Evolutionary conservation across 2,329 filamentous ascomycete species (phyloP), one percentile per base, ranked within the genome.

Genomic region (Clonostachys byssicola): DNA sequence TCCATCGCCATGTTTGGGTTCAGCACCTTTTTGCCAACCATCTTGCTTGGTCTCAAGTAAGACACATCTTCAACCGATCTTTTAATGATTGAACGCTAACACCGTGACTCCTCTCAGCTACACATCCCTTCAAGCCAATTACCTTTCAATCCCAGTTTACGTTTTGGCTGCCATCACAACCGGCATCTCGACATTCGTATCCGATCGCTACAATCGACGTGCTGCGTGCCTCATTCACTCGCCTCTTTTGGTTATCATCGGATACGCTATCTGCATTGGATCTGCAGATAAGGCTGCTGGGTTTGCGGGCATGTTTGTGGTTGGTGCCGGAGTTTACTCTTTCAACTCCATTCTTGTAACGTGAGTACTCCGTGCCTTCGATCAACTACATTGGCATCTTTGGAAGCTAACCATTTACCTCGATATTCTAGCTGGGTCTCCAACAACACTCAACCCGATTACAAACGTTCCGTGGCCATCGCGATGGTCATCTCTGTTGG

Each of bases 141-240:
- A 65, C 45, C 49, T 66, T 42, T 66, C 63, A 34, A 65, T 67
- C 34, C 65, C 65, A 3, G 60, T 66, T 1, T 67, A 65, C 41
- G 41, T 61, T 14, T 34, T 63, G 13, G 64, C 54, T 12, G 54
- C 55, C 8, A 53, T 64, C 13, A 49, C 52, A 34, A 55, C 64
- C 10, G 52, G 52, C 6, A 44, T 54, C 20, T 47, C 54, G 5
- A 54, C 54, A 12, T 62, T 49, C 45, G 46, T 53, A 20, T 68
- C 66, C 2, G 66, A 68, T 51, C 59, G 54, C 12, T 40, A 61
- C 14, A 53, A 56, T 30, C 56, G 55, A 40, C 60, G 66, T 6
- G 63, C 56, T 12, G 44, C 58, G 9, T 61, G 65, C 47, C 49
- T 63, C 34, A 48, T 66, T 23, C 47, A 49, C 17, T 58, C 55